These are phyloP conservation scores for Melastoma candidum DNA, from an alignment of 441 rosid species.

Conservation along the genomic window DNA sequence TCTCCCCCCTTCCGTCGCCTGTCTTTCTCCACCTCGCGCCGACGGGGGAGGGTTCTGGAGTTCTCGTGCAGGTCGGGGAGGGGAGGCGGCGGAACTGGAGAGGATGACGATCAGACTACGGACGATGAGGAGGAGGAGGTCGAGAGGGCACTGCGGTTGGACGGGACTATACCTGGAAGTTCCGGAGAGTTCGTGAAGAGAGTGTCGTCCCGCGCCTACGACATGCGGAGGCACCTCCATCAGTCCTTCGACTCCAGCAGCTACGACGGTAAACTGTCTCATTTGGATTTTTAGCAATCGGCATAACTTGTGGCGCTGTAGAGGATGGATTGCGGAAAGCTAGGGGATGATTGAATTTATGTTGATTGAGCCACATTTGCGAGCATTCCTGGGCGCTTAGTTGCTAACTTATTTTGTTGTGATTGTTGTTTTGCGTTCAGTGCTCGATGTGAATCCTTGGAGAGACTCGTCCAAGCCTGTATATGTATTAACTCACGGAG, in stretches of 20 bases:
- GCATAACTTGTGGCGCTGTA: not conserved
- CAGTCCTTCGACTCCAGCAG: constrained; percentile 80
- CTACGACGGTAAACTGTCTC: constrained; percentile 56
- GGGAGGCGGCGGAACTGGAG: constrained; percentile 20
- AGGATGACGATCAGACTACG: constrained; percentile 22
- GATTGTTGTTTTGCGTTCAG: constrained; percentile 26
- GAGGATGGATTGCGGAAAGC: not conserved
- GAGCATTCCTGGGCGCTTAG: not conserved
- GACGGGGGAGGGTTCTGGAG: constrained; percentile 23
- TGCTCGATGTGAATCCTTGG: constrained; percentile 95
- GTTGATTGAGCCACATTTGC: not conserved
- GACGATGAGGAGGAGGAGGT: constrained; percentile 31
- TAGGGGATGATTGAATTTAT: not conserved
- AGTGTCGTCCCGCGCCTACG: constrained; percentile 95
- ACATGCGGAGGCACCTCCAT: constrained; percentile 87
- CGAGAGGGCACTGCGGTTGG: constrained; percentile 82
- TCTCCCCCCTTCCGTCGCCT: constrained; percentile 21
- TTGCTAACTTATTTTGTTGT: not conserved
- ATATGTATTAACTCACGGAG: constrained; percentile 68
- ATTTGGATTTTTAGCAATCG: not conserved
- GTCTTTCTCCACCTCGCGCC: constrained; percentile 14
- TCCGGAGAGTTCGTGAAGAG: constrained; percentile 73
- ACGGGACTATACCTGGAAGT: constrained; percentile 83
- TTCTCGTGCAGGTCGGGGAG: constrained; percentile 30
- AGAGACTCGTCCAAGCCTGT: constrained; percentile 81